Evolutionary conservation across 1,284 basidiomycete species (phyloP).

Genomic region (Stygiomarasmius scandens): DNA sequence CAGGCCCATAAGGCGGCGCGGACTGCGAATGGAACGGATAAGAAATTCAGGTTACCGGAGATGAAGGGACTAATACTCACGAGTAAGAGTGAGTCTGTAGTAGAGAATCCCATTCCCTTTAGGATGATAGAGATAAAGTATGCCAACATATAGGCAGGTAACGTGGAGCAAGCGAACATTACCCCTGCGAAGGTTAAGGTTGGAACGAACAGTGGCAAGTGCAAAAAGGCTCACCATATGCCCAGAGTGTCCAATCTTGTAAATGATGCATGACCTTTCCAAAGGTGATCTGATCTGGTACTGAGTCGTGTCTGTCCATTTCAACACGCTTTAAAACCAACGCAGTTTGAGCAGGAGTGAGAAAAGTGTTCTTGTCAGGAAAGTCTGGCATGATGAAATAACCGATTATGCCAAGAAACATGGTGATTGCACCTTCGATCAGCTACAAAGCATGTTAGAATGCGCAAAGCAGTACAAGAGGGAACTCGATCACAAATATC

Average conservation of each 20-base stretch:
- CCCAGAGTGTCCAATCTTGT: conserved; percentile 49
- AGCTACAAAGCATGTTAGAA: conserved; percentile 32
- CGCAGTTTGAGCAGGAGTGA: conserved; percentile 39
- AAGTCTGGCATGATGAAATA: conserved; percentile 47
- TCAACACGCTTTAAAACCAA: conserved; percentile 43
- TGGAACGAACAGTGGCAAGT: neutral
- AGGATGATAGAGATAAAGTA: conserved; percentile 48
- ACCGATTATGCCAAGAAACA: conserved; percentile 39
- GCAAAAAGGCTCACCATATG: conserved; percentile 33
- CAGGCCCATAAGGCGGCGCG: conserved; percentile 48
- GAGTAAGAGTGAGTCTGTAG: conserved; percentile 40
- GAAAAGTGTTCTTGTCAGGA: conserved; percentile 47
- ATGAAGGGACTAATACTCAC: conserved; percentile 21
- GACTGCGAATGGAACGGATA: conserved; percentile 30
- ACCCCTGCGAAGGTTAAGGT: conserved; percentile 23
- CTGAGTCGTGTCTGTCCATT: conserved; percentile 46
- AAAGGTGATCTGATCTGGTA: conserved; percentile 41
- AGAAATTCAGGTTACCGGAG: conserved; percentile 10
- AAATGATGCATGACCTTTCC: conserved; percentile 41
- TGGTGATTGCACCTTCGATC: conserved; percentile 47
- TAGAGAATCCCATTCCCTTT: conserved; percentile 48
- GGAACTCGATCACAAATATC: conserved; percentile 43
- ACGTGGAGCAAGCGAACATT: conserved; percentile 47
- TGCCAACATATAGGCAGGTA: conserved; percentile 47
- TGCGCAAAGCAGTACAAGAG: neutral